Evolutionary conservation across 75 land plant genomes (phyloP), one percentile per base, ranked within the genome.

Genomic region (Picea sitchensis): DNA sequence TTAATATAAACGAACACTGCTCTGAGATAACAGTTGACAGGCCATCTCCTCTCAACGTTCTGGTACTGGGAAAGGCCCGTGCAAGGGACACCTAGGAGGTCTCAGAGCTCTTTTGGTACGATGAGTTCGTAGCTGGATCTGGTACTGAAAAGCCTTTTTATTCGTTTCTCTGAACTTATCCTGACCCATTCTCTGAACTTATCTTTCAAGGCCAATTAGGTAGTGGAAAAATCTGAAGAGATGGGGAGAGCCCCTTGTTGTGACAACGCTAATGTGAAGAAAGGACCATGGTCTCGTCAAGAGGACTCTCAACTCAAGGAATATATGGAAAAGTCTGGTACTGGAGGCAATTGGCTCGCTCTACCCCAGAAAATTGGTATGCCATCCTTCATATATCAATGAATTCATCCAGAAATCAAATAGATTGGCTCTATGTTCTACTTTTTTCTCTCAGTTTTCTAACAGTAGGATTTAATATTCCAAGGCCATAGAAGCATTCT

Each of bases 191-290:
- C 26, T 26, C 26, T 26, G 26, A 26, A 26, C 26, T 26, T 26
- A 6, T 11, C 15, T 30, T 36, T 36, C 13, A 36, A 36, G 38
- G 54, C 54, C 38, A 15, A 38, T n/a, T 71, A 38, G 23, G 4
- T 38, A 38, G 41, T 44, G 20, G 17, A 41, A 2, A 20, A 2
- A 18, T 14, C n/a, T 44, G 23, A 57, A 56, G 61, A n/a, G 8
- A 93, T 93, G 95, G 95, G 95, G 0, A 59, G 95, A 74, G 80
- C 88, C 23, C 93, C 95, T 4, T 93, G 95, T 58, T 93, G 95
- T 58, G 95, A 93, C 84, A 93, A 89, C 80, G 95, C 89, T 62
- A 93, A 58, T 26, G 94, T 93, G 59, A 93, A 93, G 78, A 85
- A 94, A 30, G 95, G 96, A 1, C 94, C 89, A 41, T 93, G 94